Conservation (phyloP, 2,329 filamentous ascomycete species). For the Magnaporthales sp. region DNA sequence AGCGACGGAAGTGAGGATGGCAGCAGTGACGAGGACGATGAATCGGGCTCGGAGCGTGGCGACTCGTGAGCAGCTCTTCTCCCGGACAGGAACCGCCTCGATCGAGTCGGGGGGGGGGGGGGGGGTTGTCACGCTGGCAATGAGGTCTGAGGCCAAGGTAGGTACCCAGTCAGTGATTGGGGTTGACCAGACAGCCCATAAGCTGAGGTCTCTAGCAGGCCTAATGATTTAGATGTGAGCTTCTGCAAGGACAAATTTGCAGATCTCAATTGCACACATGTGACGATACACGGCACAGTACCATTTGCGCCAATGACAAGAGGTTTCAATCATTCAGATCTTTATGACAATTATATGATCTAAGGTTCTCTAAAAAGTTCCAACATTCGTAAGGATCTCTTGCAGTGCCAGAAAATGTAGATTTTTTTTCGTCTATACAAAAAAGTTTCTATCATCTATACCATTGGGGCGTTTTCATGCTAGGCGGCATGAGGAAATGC, state of each 20-base stretch:
- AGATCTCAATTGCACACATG: neutral
- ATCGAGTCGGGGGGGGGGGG: too few relatives aligned
- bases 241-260: neutral
- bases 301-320: neutral
- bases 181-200: neutral
- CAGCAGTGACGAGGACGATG: conserved; percentile 27
- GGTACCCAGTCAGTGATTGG: neutral
- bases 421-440: neutral
- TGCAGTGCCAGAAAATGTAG: neutral
- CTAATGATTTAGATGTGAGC: neutral
- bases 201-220: neutral
- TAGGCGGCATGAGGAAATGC: neutral
- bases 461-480: neutral
- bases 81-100: neutral
- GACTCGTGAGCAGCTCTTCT: conserved; percentile 7
- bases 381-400: neutral
- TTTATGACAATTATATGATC: neutral
- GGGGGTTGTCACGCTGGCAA: too few relatives aligned
- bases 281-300: neutral
- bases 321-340: neutral
- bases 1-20: conserved; percentile 34
- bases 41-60: conserved; percentile 21
- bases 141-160: neutral
- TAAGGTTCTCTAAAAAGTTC: neutral
- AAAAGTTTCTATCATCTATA: neutral